Base-by-base conservation (phyloP, 352 stramenopile genomes). In the Thalassiosira exigua region DNA sequence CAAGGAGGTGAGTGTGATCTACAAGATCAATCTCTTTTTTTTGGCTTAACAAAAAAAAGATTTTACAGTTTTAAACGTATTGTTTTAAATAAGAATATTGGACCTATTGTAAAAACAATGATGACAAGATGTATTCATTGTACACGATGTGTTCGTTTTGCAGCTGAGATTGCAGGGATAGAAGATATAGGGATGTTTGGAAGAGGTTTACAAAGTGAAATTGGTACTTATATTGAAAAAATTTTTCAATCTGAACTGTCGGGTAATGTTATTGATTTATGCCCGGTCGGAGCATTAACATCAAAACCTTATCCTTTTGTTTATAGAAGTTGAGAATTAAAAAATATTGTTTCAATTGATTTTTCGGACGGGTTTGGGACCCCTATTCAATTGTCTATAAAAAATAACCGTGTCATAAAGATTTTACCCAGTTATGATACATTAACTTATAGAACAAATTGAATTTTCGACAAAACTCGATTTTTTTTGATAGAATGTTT, bases 81-180 rank as follows among this genome's bases (percentile, higher is more conserved):
- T 48, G 79, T 88, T 72, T 56, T 56, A 52, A 75, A 91, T 51
- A 91, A 91, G 84, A 76, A 88, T 82, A 68, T 86, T 32, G 72
- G 71, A 46, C 70, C 81, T 57, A 83, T 91, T 52, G 86, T 91
- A 50, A 92, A 89, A 80, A 91, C 79, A 57, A 81, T 91, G 50
- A 91, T 91, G 86, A 91, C 80, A 53, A 61, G 85, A 48, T 91
- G 85, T 82, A 91, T 91, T 82, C 79, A 89, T 82, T 91, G 85
- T 66, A 90, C 82, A 64, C 71, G 85, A 64, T 91, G 85, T 84
- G 84, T 91, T 56, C 73, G 85, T 19, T 91, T 91, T 87, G 60
- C 76, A 24, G 71, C 65, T 53, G 84, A 91, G 65, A 68, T 91
- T 62, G 80, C 84, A 30, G 80, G 80, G 14, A 57, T 58, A 51